Evolutionary conservation across 2,329 filamentous ascomycete genomes (phyloP).

Genomic region (Fusarium napiforme): DNA sequence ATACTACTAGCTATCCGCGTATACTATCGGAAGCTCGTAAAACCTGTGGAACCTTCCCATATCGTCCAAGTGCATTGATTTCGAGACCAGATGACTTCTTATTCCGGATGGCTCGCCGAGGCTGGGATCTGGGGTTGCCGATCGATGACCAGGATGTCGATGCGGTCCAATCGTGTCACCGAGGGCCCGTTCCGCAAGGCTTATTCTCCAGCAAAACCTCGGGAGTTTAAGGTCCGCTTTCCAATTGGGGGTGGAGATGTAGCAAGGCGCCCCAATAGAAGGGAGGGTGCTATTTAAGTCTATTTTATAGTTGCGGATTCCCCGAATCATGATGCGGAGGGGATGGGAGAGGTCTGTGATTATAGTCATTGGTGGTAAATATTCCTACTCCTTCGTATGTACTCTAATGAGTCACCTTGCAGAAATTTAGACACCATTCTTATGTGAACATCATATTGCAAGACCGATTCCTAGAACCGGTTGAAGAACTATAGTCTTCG

Average conservation of each 20-base stretch:
- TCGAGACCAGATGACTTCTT: neutral
- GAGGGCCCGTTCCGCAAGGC: neutral
- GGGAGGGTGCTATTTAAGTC: neutral
- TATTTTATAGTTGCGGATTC: neutral
- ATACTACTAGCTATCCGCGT: neutral
- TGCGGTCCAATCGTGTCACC: slow-evolving; percentile 20
- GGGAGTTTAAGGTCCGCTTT: slow-evolving; percentile 5
- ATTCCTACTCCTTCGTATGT: accelerated
- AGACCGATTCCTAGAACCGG: neutral
- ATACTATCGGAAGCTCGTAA: neutral
- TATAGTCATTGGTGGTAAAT: neutral
- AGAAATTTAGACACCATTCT: neutral
- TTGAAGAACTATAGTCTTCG: neutral
- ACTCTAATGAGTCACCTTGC: too few relatives aligned
- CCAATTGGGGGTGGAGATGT: neutral
- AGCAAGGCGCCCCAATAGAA: slow-evolving; percentile 25
- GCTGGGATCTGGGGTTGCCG: neutral
- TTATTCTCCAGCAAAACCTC: neutral
- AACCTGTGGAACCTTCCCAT: neutral
- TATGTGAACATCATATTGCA: neutral
- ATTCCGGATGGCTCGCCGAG: slow-evolving; percentile 1
- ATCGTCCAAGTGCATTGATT: neutral
- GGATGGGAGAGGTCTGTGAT: too few relatives aligned
- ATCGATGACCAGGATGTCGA: neutral
- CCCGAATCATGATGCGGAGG: neutral